Evolutionary conservation across 441 rosid species (phyloP).

Genomic region (Adansonia gregorii): DNA sequence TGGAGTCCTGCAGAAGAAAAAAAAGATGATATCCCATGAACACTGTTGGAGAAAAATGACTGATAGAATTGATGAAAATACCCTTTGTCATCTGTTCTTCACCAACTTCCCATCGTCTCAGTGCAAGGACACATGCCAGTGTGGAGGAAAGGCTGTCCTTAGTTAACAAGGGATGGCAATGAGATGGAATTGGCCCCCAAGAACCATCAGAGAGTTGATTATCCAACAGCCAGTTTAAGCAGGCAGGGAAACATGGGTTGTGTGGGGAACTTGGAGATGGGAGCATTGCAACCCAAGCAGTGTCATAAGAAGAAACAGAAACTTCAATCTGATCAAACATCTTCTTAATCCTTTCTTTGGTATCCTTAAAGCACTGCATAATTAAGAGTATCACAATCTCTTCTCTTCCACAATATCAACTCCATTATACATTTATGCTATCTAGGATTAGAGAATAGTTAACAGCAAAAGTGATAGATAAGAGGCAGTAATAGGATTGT

Average conservation of each 20-base stretch:
- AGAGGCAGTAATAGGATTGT: conserved; percentile 9
- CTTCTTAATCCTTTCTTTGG: conserved; percentile 55
- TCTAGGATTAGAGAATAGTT: conserved; percentile 14
- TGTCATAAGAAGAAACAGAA: conserved; percentile 78
- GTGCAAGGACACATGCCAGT: conserved; percentile 74
- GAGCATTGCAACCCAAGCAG: conserved; percentile 92
- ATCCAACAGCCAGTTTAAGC: conserved; percentile 67
- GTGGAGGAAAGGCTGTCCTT: conserved; percentile 77
- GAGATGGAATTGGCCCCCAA: conserved; percentile 58
- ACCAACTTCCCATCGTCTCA: conserved; percentile 73
- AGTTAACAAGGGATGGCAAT: conserved; percentile 41
- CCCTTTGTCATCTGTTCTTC: conserved; percentile 64
- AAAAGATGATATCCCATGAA: conserved; percentile 10
- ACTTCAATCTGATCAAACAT: conserved; percentile 65
- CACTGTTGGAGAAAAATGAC: conserved; percentile 11
- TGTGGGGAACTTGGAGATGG: conserved; percentile 55
- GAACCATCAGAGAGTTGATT: conserved; percentile 80
- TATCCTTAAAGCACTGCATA: conserved; percentile 44
- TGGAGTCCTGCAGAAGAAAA: conserved; percentile 54
- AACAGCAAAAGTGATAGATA: background rate
- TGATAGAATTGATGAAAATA: conserved; percentile 24
- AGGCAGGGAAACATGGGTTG: conserved; percentile 68
- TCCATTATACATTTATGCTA: background rate
- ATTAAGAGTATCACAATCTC: conserved; percentile 14
- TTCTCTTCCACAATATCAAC: background rate